phyloP scores from a whole-genome alignment of 2,329 filamentous ascomycete genomes.

The Pseudofabraea citricarpa region DNA sequence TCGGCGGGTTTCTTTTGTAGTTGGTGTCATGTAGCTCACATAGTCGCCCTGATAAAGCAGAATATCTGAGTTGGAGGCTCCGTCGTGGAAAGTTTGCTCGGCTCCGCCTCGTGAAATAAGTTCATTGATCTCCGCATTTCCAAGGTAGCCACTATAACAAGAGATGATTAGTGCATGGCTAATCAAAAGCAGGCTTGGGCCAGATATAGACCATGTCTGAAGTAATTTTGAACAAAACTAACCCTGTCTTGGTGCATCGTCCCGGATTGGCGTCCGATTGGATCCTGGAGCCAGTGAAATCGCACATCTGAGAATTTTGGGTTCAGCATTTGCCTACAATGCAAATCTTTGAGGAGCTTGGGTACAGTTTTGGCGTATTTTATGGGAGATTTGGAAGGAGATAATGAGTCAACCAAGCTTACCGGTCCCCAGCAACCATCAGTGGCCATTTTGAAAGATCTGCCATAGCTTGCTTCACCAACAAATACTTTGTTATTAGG shows the following conservation, averaged over 20 bases:
- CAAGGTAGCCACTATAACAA: conserved; percentile 29
- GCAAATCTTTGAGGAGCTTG: no score
- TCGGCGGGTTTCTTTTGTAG: no score
- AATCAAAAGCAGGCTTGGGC: no score
- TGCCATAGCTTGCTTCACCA: conserved; percentile 30
- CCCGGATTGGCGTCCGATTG: conserved; percentile 24
- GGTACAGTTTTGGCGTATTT: no score
- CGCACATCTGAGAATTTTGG: conserved; percentile 6
- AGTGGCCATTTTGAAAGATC: conserved; percentile 29
- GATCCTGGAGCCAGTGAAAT: conserved; percentile 5
- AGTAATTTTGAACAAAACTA: no score
- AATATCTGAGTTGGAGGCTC: conserved; percentile 20
- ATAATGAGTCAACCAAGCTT: no score
- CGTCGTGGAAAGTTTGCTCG: conserved; percentile 17
- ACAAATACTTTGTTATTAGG: conserved; percentile 26
- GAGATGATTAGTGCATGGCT: no score
- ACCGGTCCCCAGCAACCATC: conserved; percentile 16
- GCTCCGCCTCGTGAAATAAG: conserved; percentile 20
- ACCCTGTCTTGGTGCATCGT: conserved; percentile 28
- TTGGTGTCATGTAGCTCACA: no score
- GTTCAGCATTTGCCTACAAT: no score
- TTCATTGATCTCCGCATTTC: conserved; percentile 28
- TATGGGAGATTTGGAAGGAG: no score
- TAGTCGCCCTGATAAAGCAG: conserved; percentile 16
- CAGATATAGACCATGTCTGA: no score